phyloP scores from a whole-genome alignment of 352 stramenopile genomes.

The Halophytophthora polymorphica region DNA sequence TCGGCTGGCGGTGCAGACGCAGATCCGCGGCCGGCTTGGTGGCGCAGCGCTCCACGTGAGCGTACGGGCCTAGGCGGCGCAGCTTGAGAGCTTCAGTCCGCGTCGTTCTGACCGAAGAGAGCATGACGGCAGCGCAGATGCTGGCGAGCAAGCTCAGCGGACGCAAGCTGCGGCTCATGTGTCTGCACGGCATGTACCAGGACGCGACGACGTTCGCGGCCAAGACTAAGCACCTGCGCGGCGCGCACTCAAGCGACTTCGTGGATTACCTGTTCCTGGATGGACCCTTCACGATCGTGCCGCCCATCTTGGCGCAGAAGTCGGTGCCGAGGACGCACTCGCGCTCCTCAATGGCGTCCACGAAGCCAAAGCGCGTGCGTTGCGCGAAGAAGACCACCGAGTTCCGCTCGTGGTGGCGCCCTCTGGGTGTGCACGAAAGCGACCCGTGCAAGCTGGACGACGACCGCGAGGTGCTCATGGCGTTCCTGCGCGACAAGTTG shows the following conservation, averaged over 20 bases:
- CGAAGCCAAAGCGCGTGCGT: constrained; percentile 28
- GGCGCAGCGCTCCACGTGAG: not conserved
- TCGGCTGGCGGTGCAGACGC: not conserved
- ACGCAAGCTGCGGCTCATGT: constrained; percentile 65
- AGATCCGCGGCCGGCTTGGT: too few relatives aligned
- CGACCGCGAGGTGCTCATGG: constrained; percentile 53
- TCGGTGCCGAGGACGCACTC: not conserved
- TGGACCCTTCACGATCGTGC: constrained; percentile 68
- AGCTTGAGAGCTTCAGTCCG: not conserved
- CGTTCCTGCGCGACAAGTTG: constrained; percentile 57
- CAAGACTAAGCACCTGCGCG: constrained; percentile 67
- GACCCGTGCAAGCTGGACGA: constrained; percentile 44
- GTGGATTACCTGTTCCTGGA: constrained; percentile 76
- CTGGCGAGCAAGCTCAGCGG: constrained; percentile 11
- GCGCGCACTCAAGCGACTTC: constrained; percentile 15
- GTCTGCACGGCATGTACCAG: constrained; percentile 87
- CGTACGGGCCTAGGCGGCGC: not conserved
- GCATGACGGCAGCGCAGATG: constrained; percentile 14
- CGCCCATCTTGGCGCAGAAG: constrained; percentile 58
- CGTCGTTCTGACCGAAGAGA: too few relatives aligned
- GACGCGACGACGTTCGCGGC: constrained; percentile 56
- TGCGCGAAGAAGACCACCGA: constrained; percentile 53
- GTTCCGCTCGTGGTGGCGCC: constrained; percentile 79
- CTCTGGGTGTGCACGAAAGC: constrained; percentile 42
- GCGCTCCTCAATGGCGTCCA: constrained; percentile 6